Conservation (phyloP, 768 basidiomycete genomes). For the Hemileccinum impolitum region DNA sequence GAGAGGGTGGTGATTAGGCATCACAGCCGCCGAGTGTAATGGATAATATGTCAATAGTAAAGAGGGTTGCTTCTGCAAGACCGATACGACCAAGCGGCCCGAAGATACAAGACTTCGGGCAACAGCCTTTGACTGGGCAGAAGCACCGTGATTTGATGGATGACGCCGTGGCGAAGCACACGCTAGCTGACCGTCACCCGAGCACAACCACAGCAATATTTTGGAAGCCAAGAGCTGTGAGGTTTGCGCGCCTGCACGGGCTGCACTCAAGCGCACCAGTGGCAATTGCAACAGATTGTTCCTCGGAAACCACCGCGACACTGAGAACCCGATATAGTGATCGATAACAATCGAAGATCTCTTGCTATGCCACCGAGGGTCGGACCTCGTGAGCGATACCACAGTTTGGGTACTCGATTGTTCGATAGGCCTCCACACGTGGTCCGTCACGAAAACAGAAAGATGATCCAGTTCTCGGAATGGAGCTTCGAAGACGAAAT, state of each 20-base stretch:
- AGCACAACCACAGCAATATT: conserved; percentile 36
- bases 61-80: conserved; percentile 25
- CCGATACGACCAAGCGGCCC: conserved; percentile 14
- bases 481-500: conserved; percentile 33
- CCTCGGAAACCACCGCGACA: conserved; percentile 17
- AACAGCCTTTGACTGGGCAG: conserved; percentile 9
- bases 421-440: conserved; percentile 16
- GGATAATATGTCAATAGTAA: conserved; percentile 36
- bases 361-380: conserved; percentile 47
- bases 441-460: conserved; percentile 28
- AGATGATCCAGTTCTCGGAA: conserved; percentile 42
- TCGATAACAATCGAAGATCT: conserved; percentile 39
- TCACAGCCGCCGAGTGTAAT: conserved; percentile 30
- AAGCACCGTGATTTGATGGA: conserved; percentile 4
- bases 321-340: conserved; percentile 48
- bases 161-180: conserved; percentile 27
- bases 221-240: conserved; percentile 39
- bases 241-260: conserved; percentile 35
- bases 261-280: conserved; percentile 44
- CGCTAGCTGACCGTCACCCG: conserved; percentile 40
- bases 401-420: conserved; percentile 43
- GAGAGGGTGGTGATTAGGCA: conserved; percentile 15
- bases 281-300: conserved; percentile 34
- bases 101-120: conserved; percentile 1
- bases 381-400: conserved; percentile 54